Conservation (phyloP, 495 filamentous ascomycete species). For the Corynascus novoguineensis region DNA sequence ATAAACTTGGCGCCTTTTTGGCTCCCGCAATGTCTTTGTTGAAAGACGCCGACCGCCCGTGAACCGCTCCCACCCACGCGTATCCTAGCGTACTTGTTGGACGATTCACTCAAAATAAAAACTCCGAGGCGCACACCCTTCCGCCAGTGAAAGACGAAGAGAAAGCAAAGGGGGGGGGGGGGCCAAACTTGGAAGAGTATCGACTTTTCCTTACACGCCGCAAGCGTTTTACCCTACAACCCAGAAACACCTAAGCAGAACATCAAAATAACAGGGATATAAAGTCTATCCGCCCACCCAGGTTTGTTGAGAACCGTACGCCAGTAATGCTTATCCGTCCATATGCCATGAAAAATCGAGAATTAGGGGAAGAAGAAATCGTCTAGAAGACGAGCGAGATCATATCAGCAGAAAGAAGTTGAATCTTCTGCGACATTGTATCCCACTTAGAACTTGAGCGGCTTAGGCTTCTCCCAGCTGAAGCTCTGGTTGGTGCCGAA, state of each 20-base stretch:
- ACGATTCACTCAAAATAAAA: constrained; percentile 17
- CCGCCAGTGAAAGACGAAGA: constrained; percentile 14
- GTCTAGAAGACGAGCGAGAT: constrained; percentile 27
- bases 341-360: constrained; percentile 22
- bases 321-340: constrained; percentile 30
- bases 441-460: constrained; percentile 70
- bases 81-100: constrained; percentile 23
- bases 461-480: constrained; percentile 97
- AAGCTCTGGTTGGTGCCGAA: constrained; percentile 95
- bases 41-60: constrained; percentile 34
- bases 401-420: constrained; percentile 32
- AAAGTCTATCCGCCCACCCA: constrained; percentile 32
- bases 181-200: no score
- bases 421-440: constrained; percentile 32
- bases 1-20: constrained; percentile 29
- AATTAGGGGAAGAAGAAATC: constrained; percentile 11
- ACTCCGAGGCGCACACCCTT: constrained; percentile 22
- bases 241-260: constrained; percentile 15
- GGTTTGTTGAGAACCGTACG: constrained; percentile 43
- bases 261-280: constrained; percentile 27
- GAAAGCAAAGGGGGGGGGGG: constrained; percentile 1
- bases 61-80: constrained; percentile 15
- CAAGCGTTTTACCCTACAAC: constrained; percentile 14
- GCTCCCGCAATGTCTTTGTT: constrained; percentile 41
- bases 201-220: constrained; percentile 11